Evolutionary conservation across 1,284 basidiomycete genomes (phyloP), one percentile per base, ranked within the genome.

Genomic region (Irpex sp.): DNA sequence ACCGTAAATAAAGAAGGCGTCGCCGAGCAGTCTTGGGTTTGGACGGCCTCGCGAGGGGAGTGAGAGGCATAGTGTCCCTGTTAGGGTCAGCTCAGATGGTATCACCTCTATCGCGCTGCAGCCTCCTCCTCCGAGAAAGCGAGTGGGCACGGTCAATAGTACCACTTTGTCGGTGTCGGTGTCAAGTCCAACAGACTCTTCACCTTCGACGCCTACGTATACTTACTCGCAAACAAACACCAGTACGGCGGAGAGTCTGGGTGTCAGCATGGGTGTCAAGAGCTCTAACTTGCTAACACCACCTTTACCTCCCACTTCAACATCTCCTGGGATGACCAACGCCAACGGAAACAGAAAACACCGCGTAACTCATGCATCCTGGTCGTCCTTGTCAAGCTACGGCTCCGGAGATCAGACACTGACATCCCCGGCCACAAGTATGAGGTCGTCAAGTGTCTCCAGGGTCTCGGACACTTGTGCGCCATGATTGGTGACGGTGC

Each of bases 401-500:
- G 78, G 75, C 1, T 83, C 82, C 2, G 80, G 49, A 71, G 77
- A 67, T 64, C 73, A 42, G 60, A 67, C 60, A 68, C 72, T 68
- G 53, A 72, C 68, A 14, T 95, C 92, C 93, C 93, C 71, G 94
- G 96, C 80, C 92, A 94, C 90, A 96, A 96, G 86, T 90, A 88
- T 76, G 87, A 89, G 76, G 89, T 91, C 68, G 88, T 98, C 81
- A 96, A 96, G 84, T 90, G 93, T 73, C 87, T 97, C 65, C 94
- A 97, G 76, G 91, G 85, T 77, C 88, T 95, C 68, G 91, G 91
- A 64, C 91, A 93, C 77, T 79, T 93, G 60, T 91, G 89, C 73
- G 91, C 91, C 69, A 94, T 93, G 91, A 96, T 94, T 78, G 94
- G 94, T 87, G 94, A 96, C 77, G 94, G 94, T 87, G 94, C 93